Base-by-base conservation (phyloP, 306 rosid species). In the Phaseolus lunatus region DNA sequence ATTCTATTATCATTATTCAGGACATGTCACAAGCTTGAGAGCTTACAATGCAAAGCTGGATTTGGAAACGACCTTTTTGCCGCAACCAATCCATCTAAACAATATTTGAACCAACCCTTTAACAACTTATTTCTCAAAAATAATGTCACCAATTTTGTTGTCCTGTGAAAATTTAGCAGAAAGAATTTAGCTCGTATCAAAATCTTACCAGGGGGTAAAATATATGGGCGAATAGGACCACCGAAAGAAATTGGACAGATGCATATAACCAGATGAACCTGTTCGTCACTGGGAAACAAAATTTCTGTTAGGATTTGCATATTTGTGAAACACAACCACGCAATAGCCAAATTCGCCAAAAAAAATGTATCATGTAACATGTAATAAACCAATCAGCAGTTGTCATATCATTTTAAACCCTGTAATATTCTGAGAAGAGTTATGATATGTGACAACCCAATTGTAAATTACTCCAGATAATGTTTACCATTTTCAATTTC, bases 261-360 rank as follows among this genome's bases (percentile, higher is more conserved):
- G 99, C 97, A 66, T 92, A 95, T 26, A 91, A 81, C 99, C 99
- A 95, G 78, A 85, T 80, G 79, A 84, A 95, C 88, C 84, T 88
- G 88, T 88, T 85, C 71, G 82, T 84, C 91, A 92, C 99, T 95
- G 59, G 63, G 88, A 79, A 80, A 27, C 70, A 31, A 62, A 49
- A 26, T 24, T 64, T 49, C 20, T 6, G 84, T 82, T 56, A 83
- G 81, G 41, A 19, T 43, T 47, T 11, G 48, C 57, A 33, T 19
- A 13, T 65, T 44, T 18, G 31, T 54, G 59, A 66, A 52, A 62
- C 61, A n/a, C 13, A 53, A 45, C 44, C 37, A 53, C 48, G 33
- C 73, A 53, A 53, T 4, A 41, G 64, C n/a, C 26, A 23, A 67
- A 48, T 50, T 5, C 10, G 37, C 47, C 12, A 48, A 76, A 70